Percentiles rank a stretch among this genome's conserved stretches.
Evolutionary conservation across 1,284 basidiomycete genomes (phyloP).

Genomic region (Apiotrichum gracile): DNA sequence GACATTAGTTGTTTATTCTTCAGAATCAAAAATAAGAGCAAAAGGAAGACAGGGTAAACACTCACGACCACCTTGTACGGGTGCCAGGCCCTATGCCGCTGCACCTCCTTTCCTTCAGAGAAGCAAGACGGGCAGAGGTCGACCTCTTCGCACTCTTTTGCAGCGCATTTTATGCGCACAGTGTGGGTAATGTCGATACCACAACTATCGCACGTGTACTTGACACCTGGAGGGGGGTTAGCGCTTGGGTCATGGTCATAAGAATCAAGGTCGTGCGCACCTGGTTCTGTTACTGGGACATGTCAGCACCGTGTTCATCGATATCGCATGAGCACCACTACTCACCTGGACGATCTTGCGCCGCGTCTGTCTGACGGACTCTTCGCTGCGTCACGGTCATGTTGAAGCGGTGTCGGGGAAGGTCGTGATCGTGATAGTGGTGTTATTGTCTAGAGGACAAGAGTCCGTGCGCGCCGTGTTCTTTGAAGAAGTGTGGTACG

Average conservation of each 20-base stretch:
- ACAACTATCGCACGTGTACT: conserved; percentile 49
- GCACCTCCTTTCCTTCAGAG: conserved; percentile 83
- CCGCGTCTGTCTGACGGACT: conserved; percentile 30
- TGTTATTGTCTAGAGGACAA: background rate
- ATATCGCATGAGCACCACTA: background rate
- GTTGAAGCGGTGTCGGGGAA: background rate
- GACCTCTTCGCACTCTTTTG: conserved; percentile 71
- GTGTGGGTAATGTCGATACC: conserved; percentile 61
- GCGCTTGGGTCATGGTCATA: too few species aligned
- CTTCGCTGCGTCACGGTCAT: conserved; percentile 47
- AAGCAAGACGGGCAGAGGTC: conserved; percentile 88
- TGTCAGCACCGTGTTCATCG: conserved; percentile 4
- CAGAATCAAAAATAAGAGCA: background rate
- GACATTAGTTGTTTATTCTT: background rate
- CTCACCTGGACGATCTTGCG: conserved; percentile 36
- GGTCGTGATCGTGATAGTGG: background rate
- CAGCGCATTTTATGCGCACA: conserved; percentile 86
- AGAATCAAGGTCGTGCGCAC: background rate
- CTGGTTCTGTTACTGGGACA: conserved; percentile 38
- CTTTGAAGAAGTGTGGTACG: too few species aligned
- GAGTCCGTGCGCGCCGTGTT: background rate
- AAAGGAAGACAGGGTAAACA: conserved; percentile 13
- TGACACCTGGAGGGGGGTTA: conserved; percentile 30
- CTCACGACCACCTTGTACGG: conserved; percentile 86
- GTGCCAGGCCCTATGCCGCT: conserved; percentile 79